Conservation (phyloP, 225 moss, liverwort and hornwort species). For the Thuidium tamariscinum region DNA sequence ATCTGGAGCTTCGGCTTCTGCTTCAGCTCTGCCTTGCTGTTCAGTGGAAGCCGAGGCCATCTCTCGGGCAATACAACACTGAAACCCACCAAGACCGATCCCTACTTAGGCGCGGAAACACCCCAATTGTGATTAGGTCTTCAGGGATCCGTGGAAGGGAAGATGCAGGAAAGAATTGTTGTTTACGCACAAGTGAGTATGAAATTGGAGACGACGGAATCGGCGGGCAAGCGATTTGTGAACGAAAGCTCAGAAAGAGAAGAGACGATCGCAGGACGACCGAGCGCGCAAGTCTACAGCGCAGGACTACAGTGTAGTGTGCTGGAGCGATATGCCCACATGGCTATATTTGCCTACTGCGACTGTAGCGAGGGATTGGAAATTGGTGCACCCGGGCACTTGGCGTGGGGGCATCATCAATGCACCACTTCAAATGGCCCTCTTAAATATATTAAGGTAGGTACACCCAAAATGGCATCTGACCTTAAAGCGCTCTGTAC, state of each 20-base stretch:
- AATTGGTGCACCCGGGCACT: not conserved
- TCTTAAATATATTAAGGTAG: not conserved
- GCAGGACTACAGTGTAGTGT: not conserved
- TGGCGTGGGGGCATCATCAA: not conserved
- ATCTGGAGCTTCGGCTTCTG: not conserved
- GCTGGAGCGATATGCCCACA: not conserved
- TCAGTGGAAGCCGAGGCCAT: not conserved
- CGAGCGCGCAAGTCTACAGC: too few species aligned
- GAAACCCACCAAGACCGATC: not conserved
- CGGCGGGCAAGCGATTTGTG: not conserved
- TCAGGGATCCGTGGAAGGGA: not conserved
- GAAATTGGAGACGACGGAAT: not conserved
- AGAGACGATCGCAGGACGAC: not conserved
- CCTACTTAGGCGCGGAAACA: not conserved
- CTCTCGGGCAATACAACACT: not conserved
- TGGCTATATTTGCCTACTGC: not conserved
- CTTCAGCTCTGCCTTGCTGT: not conserved
- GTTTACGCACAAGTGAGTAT: not conserved
- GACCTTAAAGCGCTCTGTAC: too few species aligned
- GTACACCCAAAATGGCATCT: too few species aligned
- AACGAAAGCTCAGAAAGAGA: not conserved
- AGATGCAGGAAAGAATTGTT: not conserved
- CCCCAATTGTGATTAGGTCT: not conserved
- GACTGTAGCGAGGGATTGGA: not conserved
- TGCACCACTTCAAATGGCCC: not conserved